Evolutionary conservation across 768 basidiomycete species (phyloP).

Genomic region (Macrocybe gigantea): DNA sequence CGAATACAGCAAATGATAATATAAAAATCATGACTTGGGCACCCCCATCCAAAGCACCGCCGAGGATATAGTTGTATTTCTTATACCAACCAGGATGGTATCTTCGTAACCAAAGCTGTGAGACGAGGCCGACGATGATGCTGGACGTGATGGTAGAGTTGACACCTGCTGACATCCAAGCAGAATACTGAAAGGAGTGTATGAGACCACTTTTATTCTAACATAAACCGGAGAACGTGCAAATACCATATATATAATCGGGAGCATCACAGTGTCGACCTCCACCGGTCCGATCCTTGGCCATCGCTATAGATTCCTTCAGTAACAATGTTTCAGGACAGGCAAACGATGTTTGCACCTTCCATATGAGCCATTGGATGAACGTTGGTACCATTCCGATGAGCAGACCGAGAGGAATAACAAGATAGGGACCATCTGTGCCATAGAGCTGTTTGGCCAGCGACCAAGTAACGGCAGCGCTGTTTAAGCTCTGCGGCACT

Average conservation of each 20-base stretch:
- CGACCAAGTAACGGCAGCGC: constrained; percentile 59
- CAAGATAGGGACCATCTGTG: constrained; percentile 46
- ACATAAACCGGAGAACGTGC: neutral
- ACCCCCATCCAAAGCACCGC: constrained; percentile 62
- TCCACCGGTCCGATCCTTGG: constrained; percentile 46
- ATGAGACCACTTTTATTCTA: neutral
- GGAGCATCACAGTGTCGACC: constrained; percentile 45
- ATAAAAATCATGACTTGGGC: constrained; percentile 63
- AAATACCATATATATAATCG: constrained; percentile 47
- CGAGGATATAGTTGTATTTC: constrained; percentile 61
- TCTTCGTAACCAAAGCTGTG: constrained; percentile 54
- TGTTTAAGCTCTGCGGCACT: constrained; percentile 45
- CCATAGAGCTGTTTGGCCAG: constrained; percentile 55
- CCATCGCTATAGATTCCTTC: constrained; percentile 35
- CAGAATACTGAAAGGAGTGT: constrained; percentile 24
- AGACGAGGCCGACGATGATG: constrained; percentile 47
- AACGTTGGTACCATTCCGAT: constrained; percentile 48
- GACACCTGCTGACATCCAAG: constrained; percentile 45
- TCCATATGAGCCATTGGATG: constrained; percentile 48
- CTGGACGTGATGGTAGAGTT: constrained; percentile 44
- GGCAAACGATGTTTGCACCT: constrained; percentile 22
- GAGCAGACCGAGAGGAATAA: constrained; percentile 47
- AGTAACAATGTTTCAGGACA: neutral
- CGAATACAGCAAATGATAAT: constrained; percentile 60
- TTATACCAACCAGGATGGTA: constrained; percentile 64